Evolutionary conservation across 2,329 filamentous ascomycete genomes (phyloP), one percentile per base, ranked within the genome.

Genomic region (Pezizomycotina sp.): DNA sequence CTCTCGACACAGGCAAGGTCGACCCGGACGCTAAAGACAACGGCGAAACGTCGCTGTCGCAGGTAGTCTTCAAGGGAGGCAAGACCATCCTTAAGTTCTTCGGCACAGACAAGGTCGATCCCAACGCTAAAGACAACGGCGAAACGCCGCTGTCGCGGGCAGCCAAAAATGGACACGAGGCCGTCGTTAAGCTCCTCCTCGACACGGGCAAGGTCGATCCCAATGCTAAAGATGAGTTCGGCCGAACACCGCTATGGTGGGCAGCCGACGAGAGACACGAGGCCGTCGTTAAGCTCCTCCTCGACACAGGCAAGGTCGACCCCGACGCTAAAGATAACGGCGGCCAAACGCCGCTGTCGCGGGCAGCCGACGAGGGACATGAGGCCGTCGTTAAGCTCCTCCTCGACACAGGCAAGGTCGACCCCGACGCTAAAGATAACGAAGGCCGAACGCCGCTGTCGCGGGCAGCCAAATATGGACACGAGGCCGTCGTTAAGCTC

Each of bases 131-230:
- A 15, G 41, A 46, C 21, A 16, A 35, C 9, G 40, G 42, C 20
- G 26, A 15, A 30, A 49, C 45, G 9, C 41, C 49, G 4, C 38
- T 52, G 14, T 42, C 9, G 5, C 31, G 12, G 18, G 46, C 51
- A 13, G 37, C 48, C 13, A 22, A 2, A 21, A 36, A 40, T 10
- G 32, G 45, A 5, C 27, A 47, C 19, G 33, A 42, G 13, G 31
- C 6, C 10, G 31, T 50, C 1, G 44, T 48, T 3, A 25, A 35
- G 30, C 14, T 24, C 9, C 31, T 50, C 5, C 22, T 46, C 6
- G 29, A 16, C 14, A 38, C 25, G 7, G 20, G 31, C 4, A n/a
- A n/a, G n/a, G 39, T 47, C 2, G 25, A 40, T 3, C 30, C 28
- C 8, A 31, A 47, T 26, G 18, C 31, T 6, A 36, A 18, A 6